Evolutionary conservation across 2,329 filamentous ascomycete species (phyloP).

Genomic region (Corynespora cassiicola): DNA sequence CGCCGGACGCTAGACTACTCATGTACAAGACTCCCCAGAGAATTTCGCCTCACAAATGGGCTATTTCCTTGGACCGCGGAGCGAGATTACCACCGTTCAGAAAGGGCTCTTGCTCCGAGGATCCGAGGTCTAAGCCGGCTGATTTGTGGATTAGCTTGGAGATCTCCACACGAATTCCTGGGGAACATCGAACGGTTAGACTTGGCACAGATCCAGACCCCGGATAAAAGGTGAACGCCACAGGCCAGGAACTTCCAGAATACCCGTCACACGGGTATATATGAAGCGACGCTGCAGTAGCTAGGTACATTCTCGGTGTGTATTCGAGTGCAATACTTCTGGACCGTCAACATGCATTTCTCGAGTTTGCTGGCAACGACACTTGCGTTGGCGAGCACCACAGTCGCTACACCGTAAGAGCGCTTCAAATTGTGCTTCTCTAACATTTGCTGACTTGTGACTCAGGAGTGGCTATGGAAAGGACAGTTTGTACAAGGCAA

Average conservation of each 20-base stretch:
- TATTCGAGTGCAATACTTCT: slow-evolving; percentile 6
- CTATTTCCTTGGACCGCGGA: too few relatives aligned
- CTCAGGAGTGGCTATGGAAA: slow-evolving; percentile 4
- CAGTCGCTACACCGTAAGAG: slow-evolving; percentile 24
- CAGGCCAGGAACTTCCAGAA: slow-evolving; percentile 21
- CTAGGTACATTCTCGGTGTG: too few relatives aligned
- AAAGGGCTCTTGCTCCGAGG: slow-evolving; percentile 11
- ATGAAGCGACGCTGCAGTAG: slow-evolving; percentile 4
- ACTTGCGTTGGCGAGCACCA: slow-evolving; percentile 28
- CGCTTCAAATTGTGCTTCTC: background rate
- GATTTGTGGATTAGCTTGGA: slow-evolving; percentile 25
- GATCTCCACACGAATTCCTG: slow-evolving; percentile 12
- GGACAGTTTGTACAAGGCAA: slow-evolving; percentile 32
- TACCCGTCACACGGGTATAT: slow-evolving; percentile 25
- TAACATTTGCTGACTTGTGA: too few relatives aligned
- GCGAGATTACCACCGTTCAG: too few relatives aligned
- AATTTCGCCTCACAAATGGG: too few relatives aligned
- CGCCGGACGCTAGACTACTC: too few relatives aligned
- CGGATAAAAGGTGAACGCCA: slow-evolving; percentile 5
- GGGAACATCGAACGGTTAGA: slow-evolving; percentile 6
- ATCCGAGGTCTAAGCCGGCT: slow-evolving; percentile 30
- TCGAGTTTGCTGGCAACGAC: slow-evolving; percentile 27
- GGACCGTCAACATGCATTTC: slow-evolving; percentile 27
- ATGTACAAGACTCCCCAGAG: too few relatives aligned
- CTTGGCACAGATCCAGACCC: slow-evolving; percentile 7